Evolutionary conservation across 1,139 yeast genomes (phyloP), one percentile per base, ranked within the genome.

Genomic region (Lodderomyces beijingensis): DNA sequence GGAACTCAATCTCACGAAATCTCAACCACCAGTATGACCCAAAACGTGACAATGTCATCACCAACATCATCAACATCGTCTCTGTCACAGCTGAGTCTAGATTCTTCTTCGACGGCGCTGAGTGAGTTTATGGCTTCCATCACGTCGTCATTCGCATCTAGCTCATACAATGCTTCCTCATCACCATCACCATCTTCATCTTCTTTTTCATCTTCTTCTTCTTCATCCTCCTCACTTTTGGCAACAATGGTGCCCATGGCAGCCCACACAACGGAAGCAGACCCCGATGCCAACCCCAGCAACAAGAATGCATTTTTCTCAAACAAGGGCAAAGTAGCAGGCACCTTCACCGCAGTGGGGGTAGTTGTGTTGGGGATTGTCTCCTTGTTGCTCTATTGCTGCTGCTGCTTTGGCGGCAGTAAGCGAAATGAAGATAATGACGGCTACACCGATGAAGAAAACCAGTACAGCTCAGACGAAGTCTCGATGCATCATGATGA

Each of bases 291-390:
- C n/a, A n/a, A n/a, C n/a, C n/a, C n/a, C n/a, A n/a, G n/a, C n/a
- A n/a, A n/a, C 15, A 43, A 41, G 19, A 42, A 42, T 16, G 51
- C 69, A 8, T 73, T 78, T 47, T 79, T 77, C 51, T 70, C 70
- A 41, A 57, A 71, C 32, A 70, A 65, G 36, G 86, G 84, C 1
- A 78, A 77, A 44, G 87, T 81, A 1, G 88, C 86, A 0, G 88
- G 88, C 9, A 78, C 80, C 0, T 81, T 81, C 53, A 71, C 82
- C 0, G 87, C 73, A 0, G 87, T 81, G 4, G 87, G 82, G 2
- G 50, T 79, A 3, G 75, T 74, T 3, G 73, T 57, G 0, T 47
- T 68, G 1, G 75, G 66, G 1, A 30, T 76, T 1, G 40, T 74
- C 1, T 26, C 46, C 0, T 62, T 55, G 3, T 36, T 62, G 1